Evolutionary conservation across 75 land plant species (phyloP), one percentile per base, ranked within the genome.

Genomic region (Gnetum montanum): DNA sequence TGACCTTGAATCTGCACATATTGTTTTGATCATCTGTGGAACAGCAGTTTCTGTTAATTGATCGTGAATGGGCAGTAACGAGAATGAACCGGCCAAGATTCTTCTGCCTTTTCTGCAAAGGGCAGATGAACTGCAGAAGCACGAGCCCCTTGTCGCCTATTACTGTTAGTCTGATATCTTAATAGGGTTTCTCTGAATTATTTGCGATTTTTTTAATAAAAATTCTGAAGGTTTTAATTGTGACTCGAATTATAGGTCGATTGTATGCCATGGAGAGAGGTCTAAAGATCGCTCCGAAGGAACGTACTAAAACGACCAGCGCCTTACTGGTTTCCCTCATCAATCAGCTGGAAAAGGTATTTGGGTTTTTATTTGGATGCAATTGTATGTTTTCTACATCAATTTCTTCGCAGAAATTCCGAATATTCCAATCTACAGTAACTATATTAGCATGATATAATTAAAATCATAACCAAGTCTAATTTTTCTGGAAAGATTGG

Each of bases 51-150:
- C n/a, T n/a, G n/a, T n/a, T n/a, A n/a, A n/a, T n/a, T n/a, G n/a
- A n/a, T n/a, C n/a, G n/a, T n/a, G n/a, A n/a, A n/a, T n/a, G n/a
- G n/a, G n/a, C n/a, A n/a, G 43, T 24, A 68, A 54, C 69, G 87
- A 83, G 11, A 70, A 36, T 50, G 98, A 94, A 75, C 98, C 95
- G 8, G 90, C 95, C 48, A 94, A 89, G 78, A 61, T 79, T 3
- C 70, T 94, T 4, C 70, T 94, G 1, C 98, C 98, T 8, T 94
- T 75, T 54, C 84, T 94, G 25, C 98, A 94, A 68, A 61, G 98
- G 25, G 98, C 98, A 56, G 98, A 94, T 60, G 98, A 94, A 60
- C 62, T 94, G 43, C 98, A 94, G 68, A 94, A 89, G 62, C 98
- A 94, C 64, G 96, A 94, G 43, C 98, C 84, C 20, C 87, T 94